These are phyloP conservation scores for Simmondsia chinensis DNA, from an alignment of 148 eudicot genomes.

Conservation along the genomic window DNA sequence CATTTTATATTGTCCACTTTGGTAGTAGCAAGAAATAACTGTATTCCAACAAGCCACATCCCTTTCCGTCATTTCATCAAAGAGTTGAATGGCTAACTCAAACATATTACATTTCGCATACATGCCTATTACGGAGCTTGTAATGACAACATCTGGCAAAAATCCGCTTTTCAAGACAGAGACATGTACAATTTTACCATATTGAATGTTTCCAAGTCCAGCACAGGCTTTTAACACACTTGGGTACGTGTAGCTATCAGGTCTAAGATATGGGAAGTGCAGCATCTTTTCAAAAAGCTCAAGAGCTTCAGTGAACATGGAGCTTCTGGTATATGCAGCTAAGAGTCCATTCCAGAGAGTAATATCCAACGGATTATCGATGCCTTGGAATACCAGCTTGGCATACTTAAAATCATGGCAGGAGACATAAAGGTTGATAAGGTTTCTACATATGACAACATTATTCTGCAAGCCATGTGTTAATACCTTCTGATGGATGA, in stretches of 20 bases:
- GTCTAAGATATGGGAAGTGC: constrained; percentile 14
- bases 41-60: constrained; percentile 34
- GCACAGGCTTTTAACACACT: constrained; percentile 28
- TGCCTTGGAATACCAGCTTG: constrained; percentile 13
- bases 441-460: constrained; percentile 20
- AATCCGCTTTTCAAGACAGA: constrained; percentile 23
- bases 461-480: constrained; percentile 24
- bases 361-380: constrained; percentile 18
- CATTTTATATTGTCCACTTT: constrained; percentile 24
- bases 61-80: constrained; percentile 33
- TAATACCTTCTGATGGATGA: constrained; percentile 26
- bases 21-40: constrained; percentile 23
- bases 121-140: constrained; percentile 18
- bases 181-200: constrained; percentile 20
- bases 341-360: constrained; percentile 30
- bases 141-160: constrained; percentile 25
- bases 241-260: constrained; percentile 33
- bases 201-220: constrained; percentile 16
- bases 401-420: constrained; percentile 18
- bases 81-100: constrained; percentile 19
- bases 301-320: constrained; percentile 20
- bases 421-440: constrained; percentile 25
- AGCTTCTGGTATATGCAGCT: constrained; percentile 22
- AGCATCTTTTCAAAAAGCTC: constrained; percentile 16
- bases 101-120: constrained; percentile 27